These are phyloP conservation scores for Debaryomyces castellii DNA, from an alignment of 805 yeast species.

Conservation along the genomic window DNA sequence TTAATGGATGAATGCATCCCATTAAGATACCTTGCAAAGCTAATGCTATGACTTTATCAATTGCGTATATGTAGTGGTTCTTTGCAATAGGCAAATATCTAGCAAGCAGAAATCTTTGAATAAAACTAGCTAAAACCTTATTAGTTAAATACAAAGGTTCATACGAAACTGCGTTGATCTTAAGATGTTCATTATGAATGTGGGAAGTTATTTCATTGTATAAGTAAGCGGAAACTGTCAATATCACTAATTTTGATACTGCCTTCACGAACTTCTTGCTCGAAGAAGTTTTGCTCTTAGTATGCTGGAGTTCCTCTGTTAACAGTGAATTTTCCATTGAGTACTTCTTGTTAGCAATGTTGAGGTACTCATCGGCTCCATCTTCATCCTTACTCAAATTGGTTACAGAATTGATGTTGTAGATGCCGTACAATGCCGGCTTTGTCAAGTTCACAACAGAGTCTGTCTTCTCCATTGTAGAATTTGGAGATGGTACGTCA, in stretches of 20 bases:
- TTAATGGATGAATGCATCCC: conserved; percentile 52
- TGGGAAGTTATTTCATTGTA: conserved; percentile 55
- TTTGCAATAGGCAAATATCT: conserved; percentile 8
- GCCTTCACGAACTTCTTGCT: not conserved
- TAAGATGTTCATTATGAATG: conserved; percentile 50
- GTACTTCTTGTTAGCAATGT: not conserved
- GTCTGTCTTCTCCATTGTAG: conserved; percentile 31
- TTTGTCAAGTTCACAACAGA: conserved; percentile 49
- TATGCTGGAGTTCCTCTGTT: not conserved
- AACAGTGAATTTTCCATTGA: not conserved
- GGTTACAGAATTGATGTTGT: conserved; percentile 42
- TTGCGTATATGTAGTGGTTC: not conserved
- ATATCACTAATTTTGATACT: conserved; percentile 19
- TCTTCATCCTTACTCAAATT: conserved; percentile 32
- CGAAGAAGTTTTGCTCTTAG: not conserved
- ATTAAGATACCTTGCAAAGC: conserved; percentile 56
- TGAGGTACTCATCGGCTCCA: conserved; percentile 6
- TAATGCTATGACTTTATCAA: conserved; percentile 19
- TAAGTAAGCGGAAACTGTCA: conserved; percentile 48
- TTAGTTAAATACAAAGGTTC: conserved; percentile 41
- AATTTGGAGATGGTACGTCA: conserved; percentile 14
- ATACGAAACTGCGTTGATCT: conserved; percentile 38
- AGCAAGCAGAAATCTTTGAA: conserved; percentile 22
- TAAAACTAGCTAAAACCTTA: conserved; percentile 23
- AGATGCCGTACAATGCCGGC: conserved; percentile 52